Evolutionary conservation across 1,284 basidiomycete genomes (phyloP).

Genomic region (Cryptococcus floricola): DNA sequence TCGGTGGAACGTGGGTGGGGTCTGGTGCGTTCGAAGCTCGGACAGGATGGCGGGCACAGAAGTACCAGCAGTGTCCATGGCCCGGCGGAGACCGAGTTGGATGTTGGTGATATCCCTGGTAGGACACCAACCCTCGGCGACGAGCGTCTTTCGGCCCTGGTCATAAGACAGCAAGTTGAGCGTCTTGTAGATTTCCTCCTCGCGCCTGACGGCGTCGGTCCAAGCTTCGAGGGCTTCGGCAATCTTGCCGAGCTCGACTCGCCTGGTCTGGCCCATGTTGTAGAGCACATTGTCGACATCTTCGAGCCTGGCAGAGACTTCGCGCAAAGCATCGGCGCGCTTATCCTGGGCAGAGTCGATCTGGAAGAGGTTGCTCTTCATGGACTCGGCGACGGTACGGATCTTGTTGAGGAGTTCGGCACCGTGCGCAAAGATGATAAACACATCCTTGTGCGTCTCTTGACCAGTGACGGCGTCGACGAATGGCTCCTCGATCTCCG

Average conservation of each 20-base stretch:
- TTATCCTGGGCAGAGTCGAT: conserved; percentile 93
- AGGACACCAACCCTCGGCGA: conserved; percentile 98
- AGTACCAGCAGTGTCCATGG: conserved; percentile 94
- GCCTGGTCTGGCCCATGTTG: conserved; percentile 81
- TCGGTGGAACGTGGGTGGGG: conserved; percentile 90
- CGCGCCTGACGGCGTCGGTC: conserved; percentile 91
- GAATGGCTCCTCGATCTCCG: conserved; percentile 90
- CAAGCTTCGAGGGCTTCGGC: conserved; percentile 84
- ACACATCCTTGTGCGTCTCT: conserved; percentile 94
- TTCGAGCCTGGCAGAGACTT: conserved; percentile 84
- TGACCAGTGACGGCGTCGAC: conserved; percentile 75
- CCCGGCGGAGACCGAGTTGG: conserved; percentile 82
- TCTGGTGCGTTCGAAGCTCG: conserved; percentile 83
- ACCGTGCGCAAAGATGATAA: conserved; percentile 99
- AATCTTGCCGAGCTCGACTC: conserved; percentile 77
- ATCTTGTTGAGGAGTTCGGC: conserved; percentile 91
- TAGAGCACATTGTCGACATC: conserved; percentile 87
- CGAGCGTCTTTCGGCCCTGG: conserved; percentile 84
- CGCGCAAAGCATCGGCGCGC: conserved; percentile 81
- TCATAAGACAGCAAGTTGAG: conserved; percentile 95
- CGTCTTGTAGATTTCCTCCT: conserved; percentile 93
- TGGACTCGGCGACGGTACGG: conserved; percentile 95
- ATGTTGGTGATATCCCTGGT: conserved; percentile 83
- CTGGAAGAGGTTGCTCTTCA: conserved; percentile 95
- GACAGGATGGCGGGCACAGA: conserved; percentile 88